Evolutionary conservation across 495 filamentous ascomycete species (phyloP), one percentile per base, ranked within the genome.

Genomic region (Geopyxis carbonaria): DNA sequence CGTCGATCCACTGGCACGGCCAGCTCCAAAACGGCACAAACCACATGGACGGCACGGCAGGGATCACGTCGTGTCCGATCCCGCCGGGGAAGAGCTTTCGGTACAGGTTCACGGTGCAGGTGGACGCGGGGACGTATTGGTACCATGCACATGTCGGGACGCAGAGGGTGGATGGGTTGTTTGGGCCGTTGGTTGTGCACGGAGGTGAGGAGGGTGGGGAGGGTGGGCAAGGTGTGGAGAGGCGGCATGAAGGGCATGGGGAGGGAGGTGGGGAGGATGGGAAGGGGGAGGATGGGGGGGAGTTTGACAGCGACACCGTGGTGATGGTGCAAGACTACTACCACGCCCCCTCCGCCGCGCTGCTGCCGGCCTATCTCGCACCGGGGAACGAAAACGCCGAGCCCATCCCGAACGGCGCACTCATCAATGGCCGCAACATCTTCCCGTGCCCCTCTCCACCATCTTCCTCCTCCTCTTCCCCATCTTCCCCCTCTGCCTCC

Each of bases 11-110:
- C 56, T 80, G 72, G 65, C 75, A 82, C 40, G 75, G 78, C 4
- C 60, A 80, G 14, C 67, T 62, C 36, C 76, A 81, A 48, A 72
- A 72, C 39, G 66, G 61, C 2, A 73, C 71, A 4, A 66, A 66
- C 25, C 64, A 61, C 38, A 73, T 75, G 68, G 78, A 84, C 53
- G 78, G 78, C 6, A 59, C 67, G 9, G 58, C 60, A 2, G 65
- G 63, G 0, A 64, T 78, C 10, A 73, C 69, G 7, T 75, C 80
- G 53, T 85, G 79, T 42, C 69, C 76, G 1, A 72, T 81, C 38
- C 59, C 73, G 0, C 73, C 75, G 2, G 68, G 67, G 3, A 27
- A 47, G n/a, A 63, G 46, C 14, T 65, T 61, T 48, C 57, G 46
- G 44, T 71, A 70, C 57, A 57, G 60, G 13, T 66, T 74, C 60